Base-by-base conservation (phyloP, 2,329 filamentous ascomycete species). In the Trichoderma citrinoviride region DNA sequence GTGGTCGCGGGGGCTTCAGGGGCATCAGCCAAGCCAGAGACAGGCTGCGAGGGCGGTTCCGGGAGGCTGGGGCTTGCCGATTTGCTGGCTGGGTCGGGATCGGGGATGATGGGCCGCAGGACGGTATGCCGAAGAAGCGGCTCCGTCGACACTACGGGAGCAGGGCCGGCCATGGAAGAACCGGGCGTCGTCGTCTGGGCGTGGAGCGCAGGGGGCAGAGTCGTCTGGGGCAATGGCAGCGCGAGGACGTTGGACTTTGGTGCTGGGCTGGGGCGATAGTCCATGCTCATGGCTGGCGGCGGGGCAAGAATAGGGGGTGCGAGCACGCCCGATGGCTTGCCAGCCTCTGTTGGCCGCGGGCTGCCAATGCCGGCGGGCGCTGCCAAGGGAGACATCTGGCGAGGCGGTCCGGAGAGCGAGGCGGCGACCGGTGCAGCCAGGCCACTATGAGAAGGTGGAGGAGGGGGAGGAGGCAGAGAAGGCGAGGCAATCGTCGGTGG, bases 221-320 rank as follows among this genome's bases (percentile, higher is more conserved):
- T 70, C 41, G 70, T 66, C n/a, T 67, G 67, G 47, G 52, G 68
- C 64, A 78, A 78, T n/a, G 80, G 80, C 14, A 75, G 77, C 37
- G 80, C 80, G n/a, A 82, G 76, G 25, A 81, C 74, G 60, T 78
- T 77, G 15, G 78, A 81, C 67, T 78, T 82, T 41, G 77, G 75
- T 57, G 37, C 50, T 7, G 62, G 21, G 25, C 46, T 56, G 72
- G 10, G 65, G 57, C 12, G 68, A 66, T 67, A 68, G 29, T 63
- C 68, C 66, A 55, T 70, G 67, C 66, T 68, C 57, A 77, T 71
- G 10, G 72, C 72, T 25, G 72, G 70, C 2, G 78, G 78, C 14
- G 76, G 75, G 8, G 75, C 77, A 33, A 80, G 75, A 3, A 76
- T 67, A 1, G 78, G 78, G 3, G 76, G 74, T 14, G 76, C 77